Evolutionary conservation across 2,329 filamentous ascomycete genomes (phyloP).

Genomic region (Bipolaris sorokiniana): DNA sequence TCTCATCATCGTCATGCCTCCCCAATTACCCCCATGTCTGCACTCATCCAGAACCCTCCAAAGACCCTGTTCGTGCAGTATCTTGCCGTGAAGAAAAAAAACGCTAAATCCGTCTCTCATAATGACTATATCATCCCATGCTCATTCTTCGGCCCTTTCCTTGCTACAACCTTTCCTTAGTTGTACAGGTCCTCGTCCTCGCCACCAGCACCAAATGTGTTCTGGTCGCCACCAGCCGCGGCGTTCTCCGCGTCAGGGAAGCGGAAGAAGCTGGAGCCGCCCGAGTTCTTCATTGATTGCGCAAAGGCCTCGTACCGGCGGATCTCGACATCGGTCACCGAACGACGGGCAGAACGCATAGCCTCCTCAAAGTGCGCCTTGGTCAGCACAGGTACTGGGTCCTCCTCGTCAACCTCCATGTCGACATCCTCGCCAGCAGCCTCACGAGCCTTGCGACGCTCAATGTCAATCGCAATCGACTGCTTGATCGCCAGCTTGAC

Average conservation of each 20-base stretch:
- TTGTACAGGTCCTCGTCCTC: conserved; percentile 98
- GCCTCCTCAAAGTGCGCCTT: conserved; percentile 98
- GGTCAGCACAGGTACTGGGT: conserved; percentile 94
- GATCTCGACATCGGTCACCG: conserved; percentile 96
- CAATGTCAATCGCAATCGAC: conserved; percentile 86
- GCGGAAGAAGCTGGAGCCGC: conserved; percentile 96
- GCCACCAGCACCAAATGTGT: conserved; percentile 78
- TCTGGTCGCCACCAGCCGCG: conserved; percentile 54
- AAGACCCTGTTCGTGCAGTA: conserved; percentile 14
- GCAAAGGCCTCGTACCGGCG: conserved; percentile 98
- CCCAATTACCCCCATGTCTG: conserved; percentile 22
- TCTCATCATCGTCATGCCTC: conserved; percentile 10
- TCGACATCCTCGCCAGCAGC: conserved; percentile 73
- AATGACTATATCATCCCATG: conserved; percentile 17
- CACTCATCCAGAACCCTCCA: conserved; percentile 22
- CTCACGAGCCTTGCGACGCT: conserved; percentile 87
- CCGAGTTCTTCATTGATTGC: conserved; percentile 98
- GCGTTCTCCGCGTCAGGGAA: conserved; percentile 70
- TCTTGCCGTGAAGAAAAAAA: conserved; percentile 20
- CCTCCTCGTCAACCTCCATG: conserved; percentile 76
- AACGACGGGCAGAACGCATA: conserved; percentile 92
- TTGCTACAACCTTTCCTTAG: conserved; percentile 58
- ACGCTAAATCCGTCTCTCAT: conserved; percentile 22
- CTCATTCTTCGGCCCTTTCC: conserved; percentile 2
- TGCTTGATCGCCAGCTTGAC: conserved; percentile 99